Percentiles rank a stretch among this genome's conserved stretches.
Conservation (phyloP, 345 rosid genomes). For the Aquilaria malaccensis region DNA sequence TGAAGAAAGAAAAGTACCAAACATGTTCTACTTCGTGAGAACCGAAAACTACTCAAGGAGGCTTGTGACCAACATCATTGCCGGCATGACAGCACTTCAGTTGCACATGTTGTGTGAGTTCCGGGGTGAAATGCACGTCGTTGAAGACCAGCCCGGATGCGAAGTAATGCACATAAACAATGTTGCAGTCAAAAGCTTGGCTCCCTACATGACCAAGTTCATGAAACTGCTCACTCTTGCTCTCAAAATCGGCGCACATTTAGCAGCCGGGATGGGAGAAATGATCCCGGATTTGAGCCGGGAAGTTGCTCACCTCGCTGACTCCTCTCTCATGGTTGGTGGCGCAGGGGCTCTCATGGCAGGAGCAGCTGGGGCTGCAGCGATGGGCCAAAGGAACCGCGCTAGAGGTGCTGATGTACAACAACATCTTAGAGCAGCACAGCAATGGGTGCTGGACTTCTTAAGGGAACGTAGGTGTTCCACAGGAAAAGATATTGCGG, state of each 20-base stretch:
- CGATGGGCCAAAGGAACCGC: slow-evolving; percentile 37
- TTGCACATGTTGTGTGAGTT: slow-evolving; percentile 90
- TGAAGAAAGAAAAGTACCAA: slow-evolving; percentile 88
- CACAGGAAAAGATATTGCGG: slow-evolving; percentile 76
- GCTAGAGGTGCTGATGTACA: slow-evolving; percentile 41
- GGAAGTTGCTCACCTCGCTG: slow-evolving; percentile 64
- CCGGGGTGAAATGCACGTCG: slow-evolving; percentile 86
- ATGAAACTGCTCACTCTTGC: slow-evolving; percentile 84
- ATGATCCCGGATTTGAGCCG: slow-evolving; percentile 93
- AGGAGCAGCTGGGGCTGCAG: slow-evolving; percentile 39
- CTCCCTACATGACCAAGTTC: slow-evolving; percentile 84
- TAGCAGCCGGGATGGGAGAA: slow-evolving; percentile 87
- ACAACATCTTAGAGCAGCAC: slow-evolving; percentile 70
- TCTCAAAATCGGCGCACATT: slow-evolving; percentile 86
- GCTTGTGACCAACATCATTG: slow-evolving; percentile 59
- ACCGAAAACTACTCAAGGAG: slow-evolving; percentile 85
- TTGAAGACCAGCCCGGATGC: slow-evolving; percentile 82
- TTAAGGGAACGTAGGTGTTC: slow-evolving; percentile 71
- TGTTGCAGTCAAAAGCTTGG: slow-evolving; percentile 58
- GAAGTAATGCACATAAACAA: slow-evolving; percentile 89
- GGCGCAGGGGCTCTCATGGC: slow-evolving; percentile 67
- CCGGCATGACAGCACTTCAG: slow-evolving; percentile 80
- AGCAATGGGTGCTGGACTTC: slow-evolving; percentile 88
- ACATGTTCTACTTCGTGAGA: slow-evolving; percentile 76
- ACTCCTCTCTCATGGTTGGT: slow-evolving; percentile 56